Base-by-base conservation (phyloP, 768 basidiomycete species). In the Crepidotus variabilis region DNA sequence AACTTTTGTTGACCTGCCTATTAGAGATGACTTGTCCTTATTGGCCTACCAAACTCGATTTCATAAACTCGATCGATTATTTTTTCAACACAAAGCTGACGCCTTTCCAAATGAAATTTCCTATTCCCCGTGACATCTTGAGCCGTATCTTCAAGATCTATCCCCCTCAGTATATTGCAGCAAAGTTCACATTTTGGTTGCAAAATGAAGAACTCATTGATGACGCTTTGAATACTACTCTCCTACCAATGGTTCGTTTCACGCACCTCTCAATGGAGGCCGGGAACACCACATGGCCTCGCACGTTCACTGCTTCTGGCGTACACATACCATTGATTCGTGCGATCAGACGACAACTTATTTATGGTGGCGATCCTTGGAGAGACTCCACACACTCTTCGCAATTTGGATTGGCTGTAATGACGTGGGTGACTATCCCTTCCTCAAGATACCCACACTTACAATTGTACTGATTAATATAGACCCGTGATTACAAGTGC, bases 131-230 rank as follows among this genome's bases (percentile, higher is more conserved):
- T 11, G 39, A 43, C 39, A 14, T 43, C 3, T 20, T 43, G 39
- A 20, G 14, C 18, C 39, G 39, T 20, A 20, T 3, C 39, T 20
- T 43, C 3, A 14, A 20, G 39, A 43, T 43, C 14, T 43, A 43
- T 20, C 13, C 39, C 18, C 39, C 39, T 16, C 3, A 11, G 13
- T 43, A 43, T 43, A 43, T 43, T 11, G 13, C 39, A 14, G 13
- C 39, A 43, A 43, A 43, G 18, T 43, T 43, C 11, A 20, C 2
- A 20, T 43, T 11, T 14, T 43, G 39, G 39, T 43, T 43, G 39
- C 39, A 6, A 48, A 32, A 22, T 34, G 6, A 9, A 1, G 47
- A 82, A 74, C 81, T 82, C 63, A 79, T 81, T n/a, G 82, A 82
- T 65, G 77, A 82, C 61, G 78, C 18, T 24, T 1, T 23, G 9